Evolutionary conservation across 176 grass and related monocot species (phyloP).

Genomic region (Oryza brachyantha): DNA sequence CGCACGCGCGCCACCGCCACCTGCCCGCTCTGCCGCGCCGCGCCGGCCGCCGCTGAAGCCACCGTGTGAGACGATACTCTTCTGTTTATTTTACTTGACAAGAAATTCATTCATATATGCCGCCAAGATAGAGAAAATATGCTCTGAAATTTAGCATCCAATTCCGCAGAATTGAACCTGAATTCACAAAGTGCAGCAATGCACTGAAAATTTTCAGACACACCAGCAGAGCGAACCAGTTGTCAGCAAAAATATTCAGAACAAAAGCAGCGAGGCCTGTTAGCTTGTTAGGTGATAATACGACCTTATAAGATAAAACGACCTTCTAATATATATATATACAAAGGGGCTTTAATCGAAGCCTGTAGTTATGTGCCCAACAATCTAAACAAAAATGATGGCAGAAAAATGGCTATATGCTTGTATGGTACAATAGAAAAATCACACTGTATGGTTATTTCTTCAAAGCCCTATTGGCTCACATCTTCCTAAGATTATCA

Average conservation of each 20-base stretch:
- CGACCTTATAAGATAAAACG: background rate
- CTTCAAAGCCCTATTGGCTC: constrained; percentile 12
- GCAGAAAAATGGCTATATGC: background rate
- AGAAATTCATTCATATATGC: background rate
- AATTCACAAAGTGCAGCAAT: background rate
- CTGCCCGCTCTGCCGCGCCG: constrained; percentile 36
- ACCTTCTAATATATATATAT: background rate
- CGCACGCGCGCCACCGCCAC: constrained; percentile 2
- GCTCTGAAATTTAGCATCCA: background rate
- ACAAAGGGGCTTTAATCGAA: background rate
- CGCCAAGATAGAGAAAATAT: background rate
- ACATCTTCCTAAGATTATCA: constrained; percentile 85
- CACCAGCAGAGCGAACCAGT: background rate
- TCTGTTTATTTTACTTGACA: background rate
- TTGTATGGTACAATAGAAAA: background rate
- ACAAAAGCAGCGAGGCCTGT: background rate
- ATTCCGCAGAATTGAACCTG: background rate
- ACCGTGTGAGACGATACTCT: background rate
- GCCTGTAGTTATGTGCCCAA: background rate
- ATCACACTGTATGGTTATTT: background rate
- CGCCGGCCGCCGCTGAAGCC: too few relatives aligned
- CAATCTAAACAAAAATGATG: background rate
- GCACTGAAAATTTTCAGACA: background rate
- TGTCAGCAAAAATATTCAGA: background rate
- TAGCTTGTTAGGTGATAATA: background rate